Conservation (phyloP, 352 stramenopile genomes). For the Globisporangium nodosum region DNA sequence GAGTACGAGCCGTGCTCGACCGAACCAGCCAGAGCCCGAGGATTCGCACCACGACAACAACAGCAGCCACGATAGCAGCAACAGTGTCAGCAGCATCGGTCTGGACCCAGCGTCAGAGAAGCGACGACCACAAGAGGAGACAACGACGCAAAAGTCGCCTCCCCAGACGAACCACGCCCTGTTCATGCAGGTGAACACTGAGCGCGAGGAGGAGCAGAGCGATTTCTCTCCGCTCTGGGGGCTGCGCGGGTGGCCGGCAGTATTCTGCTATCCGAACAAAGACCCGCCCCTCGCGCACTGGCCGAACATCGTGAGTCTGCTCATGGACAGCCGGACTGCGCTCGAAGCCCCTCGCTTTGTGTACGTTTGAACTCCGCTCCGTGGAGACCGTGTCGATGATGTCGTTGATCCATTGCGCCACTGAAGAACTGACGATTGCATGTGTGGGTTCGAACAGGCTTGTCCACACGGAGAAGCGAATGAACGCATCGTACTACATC, state of each 20-base stretch:
- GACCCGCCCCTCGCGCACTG: conserved; percentile 66
- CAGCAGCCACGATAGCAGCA: background rate
- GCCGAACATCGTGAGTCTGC: conserved; percentile 84
- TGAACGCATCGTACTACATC: conserved; percentile 74
- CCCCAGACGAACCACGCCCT: conserved; percentile 26
- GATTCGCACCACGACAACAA: conserved; percentile 10
- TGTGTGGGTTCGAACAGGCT: conserved; percentile 24
- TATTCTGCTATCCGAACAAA: conserved; percentile 75
- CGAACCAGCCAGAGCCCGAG: conserved; percentile 11
- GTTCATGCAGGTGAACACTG: conserved; percentile 49
- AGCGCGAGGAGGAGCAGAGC: conserved; percentile 58
- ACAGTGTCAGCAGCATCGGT: background rate
- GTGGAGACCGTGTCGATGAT: too few relatives aligned
- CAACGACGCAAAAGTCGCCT: conserved; percentile 3
- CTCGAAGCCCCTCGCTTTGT: conserved; percentile 46
- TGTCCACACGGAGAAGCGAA: conserved; percentile 58
- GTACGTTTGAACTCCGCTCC: conserved; percentile 24
- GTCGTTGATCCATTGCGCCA: too few relatives aligned
- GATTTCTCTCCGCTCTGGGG: conserved; percentile 82
- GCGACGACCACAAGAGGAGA: conserved; percentile 19
- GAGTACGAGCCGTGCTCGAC: conserved; percentile 17
- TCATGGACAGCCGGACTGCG: conserved; percentile 72
- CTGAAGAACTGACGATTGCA: background rate
- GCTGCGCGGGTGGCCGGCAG: conserved; percentile 67
- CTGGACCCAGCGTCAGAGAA: conserved; percentile 3